These are phyloP conservation scores for Mycena olivaceomarginata DNA, from an alignment of 768 basidiomycete genomes.

Conservation along the genomic window DNA sequence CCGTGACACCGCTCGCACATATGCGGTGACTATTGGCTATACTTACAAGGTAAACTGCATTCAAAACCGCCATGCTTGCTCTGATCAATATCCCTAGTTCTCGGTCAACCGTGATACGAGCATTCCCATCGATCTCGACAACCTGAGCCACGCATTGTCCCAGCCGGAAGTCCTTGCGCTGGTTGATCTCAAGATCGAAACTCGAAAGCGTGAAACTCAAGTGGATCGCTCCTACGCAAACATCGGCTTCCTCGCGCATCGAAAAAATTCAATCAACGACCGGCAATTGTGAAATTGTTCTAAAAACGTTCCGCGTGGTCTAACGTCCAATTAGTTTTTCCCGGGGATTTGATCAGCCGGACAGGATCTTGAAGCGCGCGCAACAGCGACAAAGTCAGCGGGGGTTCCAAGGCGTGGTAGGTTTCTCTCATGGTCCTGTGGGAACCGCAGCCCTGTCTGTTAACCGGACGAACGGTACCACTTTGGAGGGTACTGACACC, in stretches of 20 bases:
- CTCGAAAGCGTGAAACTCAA: slow-evolving; percentile 11
- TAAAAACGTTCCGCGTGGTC: background rate
- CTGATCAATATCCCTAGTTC: background rate
- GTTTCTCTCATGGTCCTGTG: slow-evolving; percentile 6
- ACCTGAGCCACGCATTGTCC: slow-evolving; percentile 11
- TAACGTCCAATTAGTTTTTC: slow-evolving; percentile 2
- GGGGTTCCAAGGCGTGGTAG: background rate
- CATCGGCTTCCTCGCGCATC: slow-evolving; percentile 29
- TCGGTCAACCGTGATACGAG: background rate
- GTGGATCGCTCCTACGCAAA: slow-evolving; percentile 31
- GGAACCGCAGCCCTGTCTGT: slow-evolving; percentile 12
- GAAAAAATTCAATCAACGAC: slow-evolving; percentile 9
- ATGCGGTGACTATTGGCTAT: slow-evolving; percentile 5
- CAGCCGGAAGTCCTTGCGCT: slow-evolving; percentile 23
- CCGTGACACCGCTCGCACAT: background rate
- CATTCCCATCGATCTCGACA: background rate
- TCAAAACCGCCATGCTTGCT: background rate
- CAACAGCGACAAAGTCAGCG: slow-evolving; percentile 5
- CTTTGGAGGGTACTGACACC: slow-evolving; percentile 8
- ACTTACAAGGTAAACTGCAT: slow-evolving; percentile 16
- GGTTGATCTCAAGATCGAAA: slow-evolving; percentile 25
- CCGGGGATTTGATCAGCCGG: slow-evolving; percentile 20
- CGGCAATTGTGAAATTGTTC: slow-evolving; percentile 9
- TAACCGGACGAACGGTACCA: background rate
- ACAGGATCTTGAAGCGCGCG: slow-evolving; percentile 9